Evolutionary conservation across 768 basidiomycete genomes (phyloP).

Genomic region (Lentinus brumalis): DNA sequence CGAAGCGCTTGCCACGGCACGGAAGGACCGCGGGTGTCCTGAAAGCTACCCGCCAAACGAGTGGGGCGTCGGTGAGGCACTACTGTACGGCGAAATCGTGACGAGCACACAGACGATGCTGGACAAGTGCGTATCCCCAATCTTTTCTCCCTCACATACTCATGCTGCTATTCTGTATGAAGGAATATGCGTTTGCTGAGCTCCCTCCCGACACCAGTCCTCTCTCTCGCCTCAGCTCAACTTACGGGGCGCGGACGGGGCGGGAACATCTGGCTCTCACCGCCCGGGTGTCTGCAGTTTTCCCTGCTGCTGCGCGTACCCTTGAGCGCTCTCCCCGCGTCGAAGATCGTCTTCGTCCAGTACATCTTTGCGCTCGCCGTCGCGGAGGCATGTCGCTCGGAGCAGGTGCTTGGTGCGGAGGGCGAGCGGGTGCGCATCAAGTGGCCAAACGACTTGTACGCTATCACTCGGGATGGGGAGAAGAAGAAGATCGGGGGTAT

Average conservation of each 20-base stretch:
- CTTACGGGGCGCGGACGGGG: constrained; percentile 88
- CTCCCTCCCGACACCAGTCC: constrained; percentile 68
- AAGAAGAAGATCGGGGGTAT: constrained; percentile 88
- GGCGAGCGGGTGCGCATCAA: constrained; percentile 71
- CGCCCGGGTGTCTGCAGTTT: constrained; percentile 84
- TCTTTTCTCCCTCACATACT: not conserved
- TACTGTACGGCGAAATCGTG: constrained; percentile 87
- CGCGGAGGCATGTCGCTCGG: constrained; percentile 77
- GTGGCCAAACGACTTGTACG: constrained; percentile 98
- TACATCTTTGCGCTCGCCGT: constrained; percentile 91
- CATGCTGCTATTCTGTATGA: not conserved
- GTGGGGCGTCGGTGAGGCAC: constrained; percentile 72
- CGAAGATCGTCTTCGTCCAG: constrained; percentile 87
- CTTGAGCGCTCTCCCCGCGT: constrained; percentile 50
- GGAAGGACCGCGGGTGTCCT: constrained; percentile 28
- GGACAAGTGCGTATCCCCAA: constrained; percentile 67
- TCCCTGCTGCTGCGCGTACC: constrained; percentile 71
- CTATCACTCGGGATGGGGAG: constrained; percentile 52
- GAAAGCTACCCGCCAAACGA: constrained; percentile 24
- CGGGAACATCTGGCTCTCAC: constrained; percentile 90
- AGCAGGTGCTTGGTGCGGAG: constrained; percentile 48
- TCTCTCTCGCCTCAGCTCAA: constrained; percentile 87
- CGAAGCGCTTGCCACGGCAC: constrained; percentile 42
- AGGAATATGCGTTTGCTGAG: constrained; percentile 80
- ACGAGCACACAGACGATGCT: constrained; percentile 95